Base-by-base conservation (phyloP, 306 rosid genomes). In the Prosopis cineraria region DNA sequence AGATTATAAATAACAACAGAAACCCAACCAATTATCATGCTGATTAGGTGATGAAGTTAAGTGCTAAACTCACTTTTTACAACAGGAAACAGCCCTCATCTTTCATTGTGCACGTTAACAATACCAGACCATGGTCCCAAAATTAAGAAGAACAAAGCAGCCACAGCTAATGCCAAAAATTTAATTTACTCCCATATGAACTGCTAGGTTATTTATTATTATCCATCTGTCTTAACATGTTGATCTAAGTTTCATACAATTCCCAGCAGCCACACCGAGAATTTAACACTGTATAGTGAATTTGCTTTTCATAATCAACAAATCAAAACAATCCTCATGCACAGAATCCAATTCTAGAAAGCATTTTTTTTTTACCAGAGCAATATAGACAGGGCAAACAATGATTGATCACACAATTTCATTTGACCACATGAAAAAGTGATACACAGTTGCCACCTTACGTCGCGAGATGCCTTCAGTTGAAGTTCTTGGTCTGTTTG, bases 391-490 rank as follows among this genome's bases (percentile, higher is more conserved):
- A 43, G 29, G 7, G 50, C 17, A 36, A 17, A 45, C 22, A 72
- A 53, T 56, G 13, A 10, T 62, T n/a, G 77, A 77, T 65, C 70
- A 77, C 60, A 30, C 59, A 72, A 16, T 41, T 70, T 77, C 25
- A 62, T 81, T 67, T 77, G 20, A 83, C 75, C 76, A 78, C 84
- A 89, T 79, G 50, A 87, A 91, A 89, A 85, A 88, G 90, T 78
- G 80, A 92, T 84, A 84, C 87, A 91, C 79, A 85, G 90, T 88
- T 91, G 96, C 79, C 96, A 96, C 98, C 99, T 96, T 96, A 96
- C 99, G 93, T 96, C 99, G 86, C 98, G 98, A 70, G 99, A 91
- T 86, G 98, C 94, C 91, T 93, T 96, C 90, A 96, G 89, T 84
- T 96, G 95, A 86, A 95, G 98, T 75, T 89, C 98, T 73, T 89